Evolutionary conservation across 2,329 filamentous ascomycete genomes (phyloP).

Genomic region (Metarhizium robertsii): DNA sequence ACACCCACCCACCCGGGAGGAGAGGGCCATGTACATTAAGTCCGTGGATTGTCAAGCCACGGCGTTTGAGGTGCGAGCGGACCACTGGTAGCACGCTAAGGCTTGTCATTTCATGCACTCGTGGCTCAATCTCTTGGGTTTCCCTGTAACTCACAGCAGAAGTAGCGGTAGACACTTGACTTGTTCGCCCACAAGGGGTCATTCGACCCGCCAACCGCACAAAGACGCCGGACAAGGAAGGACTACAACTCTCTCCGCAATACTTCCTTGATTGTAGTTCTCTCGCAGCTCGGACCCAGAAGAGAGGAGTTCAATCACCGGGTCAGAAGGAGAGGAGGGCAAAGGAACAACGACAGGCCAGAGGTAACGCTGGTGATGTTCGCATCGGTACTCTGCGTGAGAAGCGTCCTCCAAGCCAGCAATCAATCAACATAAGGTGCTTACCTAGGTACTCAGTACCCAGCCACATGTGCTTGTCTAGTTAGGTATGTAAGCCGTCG

Average conservation of each 20-base stretch:
- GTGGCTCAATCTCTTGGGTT: background rate
- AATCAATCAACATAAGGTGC: background rate
- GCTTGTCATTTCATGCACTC: background rate
- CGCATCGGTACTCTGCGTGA: background rate
- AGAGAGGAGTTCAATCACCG: background rate
- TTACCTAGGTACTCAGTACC: background rate
- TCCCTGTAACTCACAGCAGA: too few species aligned
- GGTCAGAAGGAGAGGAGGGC: background rate
- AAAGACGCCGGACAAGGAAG: too few species aligned
- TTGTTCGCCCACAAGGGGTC: too few species aligned
- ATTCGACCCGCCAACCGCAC: too few species aligned
- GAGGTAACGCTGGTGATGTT: background rate
- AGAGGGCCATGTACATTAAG: background rate
- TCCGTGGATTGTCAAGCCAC: background rate
- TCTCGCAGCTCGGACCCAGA: too few species aligned
- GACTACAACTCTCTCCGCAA: too few species aligned
- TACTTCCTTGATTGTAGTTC: too few species aligned
- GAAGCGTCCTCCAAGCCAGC: too few species aligned
- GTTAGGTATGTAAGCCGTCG: background rate
- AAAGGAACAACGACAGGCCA: background rate
- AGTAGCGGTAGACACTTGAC: too few species aligned
- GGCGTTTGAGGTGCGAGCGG: background rate
- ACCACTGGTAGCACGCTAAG: background rate
- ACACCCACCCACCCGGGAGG: background rate
- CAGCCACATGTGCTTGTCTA: background rate